Conservation (phyloP, 305 asterid species). For the Fraxinus velutina region DNA sequence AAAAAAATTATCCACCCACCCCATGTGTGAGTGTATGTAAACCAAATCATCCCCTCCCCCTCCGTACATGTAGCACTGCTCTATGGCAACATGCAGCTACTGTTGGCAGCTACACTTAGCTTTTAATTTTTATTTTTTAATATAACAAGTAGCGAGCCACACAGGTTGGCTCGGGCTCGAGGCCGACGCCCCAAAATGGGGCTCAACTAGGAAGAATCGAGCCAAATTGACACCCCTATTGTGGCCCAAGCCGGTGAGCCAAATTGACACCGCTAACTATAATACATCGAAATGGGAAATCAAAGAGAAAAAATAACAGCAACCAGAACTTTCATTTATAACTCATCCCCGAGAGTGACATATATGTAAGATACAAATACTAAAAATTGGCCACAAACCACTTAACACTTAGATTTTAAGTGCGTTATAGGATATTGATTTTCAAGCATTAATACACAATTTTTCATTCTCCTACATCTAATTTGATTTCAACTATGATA, state of each 20-base stretch:
- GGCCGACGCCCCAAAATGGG: too few relatives aligned
- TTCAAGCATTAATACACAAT: neutral
- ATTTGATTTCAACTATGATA: neutral
- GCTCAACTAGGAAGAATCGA: neutral
- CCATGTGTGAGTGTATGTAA: too few relatives aligned
- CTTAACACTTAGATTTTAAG: neutral
- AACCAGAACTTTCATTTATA: neutral
- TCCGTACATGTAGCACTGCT: too few relatives aligned
- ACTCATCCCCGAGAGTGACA: neutral
- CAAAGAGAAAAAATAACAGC: neutral
- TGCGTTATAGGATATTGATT: conserved; percentile 8
- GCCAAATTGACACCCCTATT: neutral
- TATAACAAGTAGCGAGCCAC: too few relatives aligned
- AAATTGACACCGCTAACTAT: neutral
- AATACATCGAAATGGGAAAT: neutral
- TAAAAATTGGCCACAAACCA: neutral
- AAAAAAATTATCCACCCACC: too few relatives aligned
- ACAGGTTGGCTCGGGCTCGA: too few relatives aligned
- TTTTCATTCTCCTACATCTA: neutral
- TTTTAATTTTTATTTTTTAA: too few relatives aligned
- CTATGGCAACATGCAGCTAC: too few relatives aligned
- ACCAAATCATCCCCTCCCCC: too few relatives aligned
- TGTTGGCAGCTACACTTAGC: too few relatives aligned
- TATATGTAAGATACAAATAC: neutral
- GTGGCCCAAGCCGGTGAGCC: too few relatives aligned